Conservation (phyloP, 495 filamentous ascomycete species). For the Xanthoparmelia taractica region DNA sequence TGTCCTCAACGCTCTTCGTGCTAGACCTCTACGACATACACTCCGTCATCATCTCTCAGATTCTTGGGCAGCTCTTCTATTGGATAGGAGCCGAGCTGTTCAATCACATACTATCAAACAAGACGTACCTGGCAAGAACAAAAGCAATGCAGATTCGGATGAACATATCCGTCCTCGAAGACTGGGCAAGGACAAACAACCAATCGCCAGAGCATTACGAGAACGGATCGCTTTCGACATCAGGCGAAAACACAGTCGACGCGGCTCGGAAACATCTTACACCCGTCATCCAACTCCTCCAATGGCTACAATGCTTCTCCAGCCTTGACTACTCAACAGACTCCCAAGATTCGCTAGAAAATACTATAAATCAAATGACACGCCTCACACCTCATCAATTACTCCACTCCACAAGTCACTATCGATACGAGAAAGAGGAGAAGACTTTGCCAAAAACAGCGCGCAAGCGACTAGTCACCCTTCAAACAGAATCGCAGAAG, state of each 20-base stretch:
- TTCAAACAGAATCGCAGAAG: constrained; percentile 64
- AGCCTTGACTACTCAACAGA: constrained; percentile 89
- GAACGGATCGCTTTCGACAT: constrained; percentile 76
- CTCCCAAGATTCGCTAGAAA: constrained; percentile 68
- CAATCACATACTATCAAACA: constrained; percentile 94
- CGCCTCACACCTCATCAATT: constrained; percentile 78
- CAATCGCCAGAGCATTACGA: constrained; percentile 94
- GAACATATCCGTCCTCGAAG: constrained; percentile 91
- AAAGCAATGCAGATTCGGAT: constrained; percentile 99
- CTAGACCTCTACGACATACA: constrained; percentile 98
- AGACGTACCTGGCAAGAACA: constrained; percentile 88
- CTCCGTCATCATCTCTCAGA: constrained; percentile 89
- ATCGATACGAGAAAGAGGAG: constrained; percentile 90
- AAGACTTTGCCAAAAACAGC: constrained; percentile 79
- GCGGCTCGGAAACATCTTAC: constrained; percentile 74
- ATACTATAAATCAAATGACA: constrained; percentile 80
- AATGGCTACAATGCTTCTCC: constrained; percentile 97
- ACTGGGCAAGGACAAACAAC: constrained; percentile 92
- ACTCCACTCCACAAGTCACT: constrained; percentile 87
- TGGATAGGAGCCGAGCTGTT: constrained; percentile 97
- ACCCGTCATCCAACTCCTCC: constrained; percentile 87
- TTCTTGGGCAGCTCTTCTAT: constrained; percentile 87
- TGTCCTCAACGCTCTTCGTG: constrained; percentile 95
- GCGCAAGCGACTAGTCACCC: constrained; percentile 71
- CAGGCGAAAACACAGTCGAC: constrained; percentile 78